Percentiles rank a stretch among this genome's conserved stretches.
Conservation (phyloP, 495 filamentous ascomycete species). For the Penicillium tannophilum region DNA sequence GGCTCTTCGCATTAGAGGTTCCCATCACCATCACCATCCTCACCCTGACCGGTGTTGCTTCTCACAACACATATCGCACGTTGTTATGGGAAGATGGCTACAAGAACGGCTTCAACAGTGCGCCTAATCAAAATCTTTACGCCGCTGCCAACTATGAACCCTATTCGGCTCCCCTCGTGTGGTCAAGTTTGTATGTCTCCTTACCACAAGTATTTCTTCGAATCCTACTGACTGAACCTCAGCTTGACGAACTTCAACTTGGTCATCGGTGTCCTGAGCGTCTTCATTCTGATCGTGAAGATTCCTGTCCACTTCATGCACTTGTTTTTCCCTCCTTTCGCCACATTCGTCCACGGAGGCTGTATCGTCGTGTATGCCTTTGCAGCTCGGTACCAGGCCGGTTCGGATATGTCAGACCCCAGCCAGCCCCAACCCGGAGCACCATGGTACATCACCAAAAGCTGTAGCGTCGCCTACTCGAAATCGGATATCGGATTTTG, state of each 20-base stretch:
- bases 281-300: constrained; percentile 58
- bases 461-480: constrained; percentile 66
- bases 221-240: constrained; percentile 13
- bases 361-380: constrained; percentile 66
- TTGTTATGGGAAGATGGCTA: constrained; percentile 80
- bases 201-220: not conserved
- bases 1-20: constrained; percentile 70
- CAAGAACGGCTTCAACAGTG: constrained; percentile 81
- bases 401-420: constrained; percentile 77
- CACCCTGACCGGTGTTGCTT: constrained; percentile 79
- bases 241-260: constrained; percentile 83
- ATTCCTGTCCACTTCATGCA: constrained; percentile 68
- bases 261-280: constrained; percentile 72
- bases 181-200: constrained; percentile 73
- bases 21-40: constrained; percentile 68
- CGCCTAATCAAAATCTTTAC: constrained; percentile 71
- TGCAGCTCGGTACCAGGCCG: constrained; percentile 72
- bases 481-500: constrained; percentile 68
- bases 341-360: constrained; percentile 56
- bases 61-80: constrained; percentile 77
- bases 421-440: constrained; percentile 64
- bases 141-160: constrained; percentile 74
- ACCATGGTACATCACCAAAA: constrained; percentile 83
- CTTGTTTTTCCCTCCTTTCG: constrained; percentile 70
- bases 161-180: constrained; percentile 70